Conservation (phyloP, 169 alveolate genomes). For the Fabrea salina region DNA sequence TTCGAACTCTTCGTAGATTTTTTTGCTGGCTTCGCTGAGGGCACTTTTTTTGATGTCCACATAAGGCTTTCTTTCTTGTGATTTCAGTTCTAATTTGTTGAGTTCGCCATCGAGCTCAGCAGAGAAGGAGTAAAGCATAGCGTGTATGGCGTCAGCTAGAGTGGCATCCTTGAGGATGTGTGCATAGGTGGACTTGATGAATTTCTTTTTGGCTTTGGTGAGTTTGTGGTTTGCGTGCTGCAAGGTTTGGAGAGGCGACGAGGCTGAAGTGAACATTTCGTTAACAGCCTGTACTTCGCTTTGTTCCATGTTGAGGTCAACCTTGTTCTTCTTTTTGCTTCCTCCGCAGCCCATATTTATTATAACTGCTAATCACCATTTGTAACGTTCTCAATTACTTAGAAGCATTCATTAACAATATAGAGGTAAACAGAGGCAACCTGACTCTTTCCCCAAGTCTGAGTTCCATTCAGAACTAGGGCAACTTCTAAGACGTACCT, state of each 20-base stretch:
- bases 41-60: neutral
- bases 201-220: neutral
- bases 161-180: constrained; percentile 18
- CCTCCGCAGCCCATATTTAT: constrained; percentile 10
- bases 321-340: neutral
- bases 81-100: neutral
- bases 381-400: too few relatives aligned
- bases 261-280: neutral
- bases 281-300: neutral
- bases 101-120: constrained; percentile 12
- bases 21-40: neutral
- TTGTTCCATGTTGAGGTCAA: neutral
- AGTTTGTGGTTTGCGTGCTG: neutral
- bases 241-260: neutral
- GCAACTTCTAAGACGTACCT: too few relatives aligned
- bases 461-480: too few relatives aligned
- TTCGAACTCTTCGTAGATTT: neutral
- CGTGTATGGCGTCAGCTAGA: neutral
- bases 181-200: neutral
- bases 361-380: too few relatives aligned
- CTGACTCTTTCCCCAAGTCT: too few relatives aligned
- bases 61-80: neutral
- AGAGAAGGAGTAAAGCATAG: constrained; percentile 1
- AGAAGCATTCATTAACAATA: too few relatives aligned
- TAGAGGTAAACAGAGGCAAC: too few relatives aligned